A percentile compares a stretch with the other conserved stretches of the same genome.
Evolutionary conservation across 805 yeast species (phyloP).

Genomic region (Sugiyamaella mastotermitis): DNA sequence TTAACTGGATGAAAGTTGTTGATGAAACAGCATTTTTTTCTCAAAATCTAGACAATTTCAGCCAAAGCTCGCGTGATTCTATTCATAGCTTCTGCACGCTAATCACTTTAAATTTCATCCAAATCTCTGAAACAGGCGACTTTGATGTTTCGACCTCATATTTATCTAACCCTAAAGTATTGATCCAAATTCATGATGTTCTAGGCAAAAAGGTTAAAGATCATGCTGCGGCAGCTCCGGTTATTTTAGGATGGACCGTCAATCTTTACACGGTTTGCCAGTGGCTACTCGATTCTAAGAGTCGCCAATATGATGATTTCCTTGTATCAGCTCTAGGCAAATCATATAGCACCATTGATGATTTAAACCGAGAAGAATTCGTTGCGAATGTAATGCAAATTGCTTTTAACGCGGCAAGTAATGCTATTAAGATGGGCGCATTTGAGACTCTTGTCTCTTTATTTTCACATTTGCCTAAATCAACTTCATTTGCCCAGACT

Average conservation of each 20-base stretch:
- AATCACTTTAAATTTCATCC: constrained; percentile 22
- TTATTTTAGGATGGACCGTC: constrained; percentile 27
- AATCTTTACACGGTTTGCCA: constrained; percentile 23
- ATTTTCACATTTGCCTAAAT: constrained; percentile 5
- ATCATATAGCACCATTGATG: background rate
- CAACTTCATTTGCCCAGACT: constrained; percentile 8
- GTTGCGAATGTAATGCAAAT: constrained; percentile 1
- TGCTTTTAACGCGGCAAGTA: constrained; percentile 3
- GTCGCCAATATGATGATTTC: background rate
- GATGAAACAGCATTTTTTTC: constrained; percentile 11
- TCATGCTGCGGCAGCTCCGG: constrained; percentile 10
- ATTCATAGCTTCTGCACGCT: constrained; percentile 10
- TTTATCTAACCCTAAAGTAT: constrained; percentile 16
- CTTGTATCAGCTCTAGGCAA: background rate
- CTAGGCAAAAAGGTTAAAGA: constrained; percentile 10
- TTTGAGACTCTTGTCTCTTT: constrained; percentile 4
- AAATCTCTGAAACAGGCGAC: too few species aligned
- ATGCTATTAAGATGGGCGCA: constrained; percentile 10
- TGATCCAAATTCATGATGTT: constrained; percentile 17
- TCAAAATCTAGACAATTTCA: constrained; percentile 1
- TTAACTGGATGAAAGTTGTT: constrained; percentile 10
- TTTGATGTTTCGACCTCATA: constrained; percentile 22
- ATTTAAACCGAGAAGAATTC: background rate
- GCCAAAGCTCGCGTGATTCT: background rate
- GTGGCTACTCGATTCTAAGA: constrained; percentile 10